Evolutionary conservation across 1,284 basidiomycete species (phyloP).

Genomic region (Ganoderma boninense): DNA sequence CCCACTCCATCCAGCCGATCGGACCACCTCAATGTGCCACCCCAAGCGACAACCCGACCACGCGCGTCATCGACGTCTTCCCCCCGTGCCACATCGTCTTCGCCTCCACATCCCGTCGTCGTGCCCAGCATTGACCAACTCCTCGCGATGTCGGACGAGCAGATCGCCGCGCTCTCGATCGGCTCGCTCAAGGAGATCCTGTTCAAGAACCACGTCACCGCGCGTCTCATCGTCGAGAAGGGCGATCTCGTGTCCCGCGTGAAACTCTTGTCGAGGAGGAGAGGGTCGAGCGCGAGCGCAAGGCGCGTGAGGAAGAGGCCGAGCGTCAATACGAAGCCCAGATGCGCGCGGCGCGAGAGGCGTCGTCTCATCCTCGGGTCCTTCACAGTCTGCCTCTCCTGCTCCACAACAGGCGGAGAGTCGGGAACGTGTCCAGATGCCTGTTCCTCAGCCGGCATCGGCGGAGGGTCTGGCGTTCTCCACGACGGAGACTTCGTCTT

Average conservation of each 20-base stretch:
- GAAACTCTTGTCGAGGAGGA: conserved; percentile 72
- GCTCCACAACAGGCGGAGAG: not conserved
- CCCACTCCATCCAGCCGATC: conserved; percentile 18
- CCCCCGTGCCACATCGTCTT: conserved; percentile 32
- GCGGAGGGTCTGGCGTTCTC: conserved; percentile 3
- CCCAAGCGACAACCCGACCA: conserved; percentile 41
- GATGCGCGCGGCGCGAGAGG: conserved; percentile 46
- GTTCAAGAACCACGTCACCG: conserved; percentile 75
- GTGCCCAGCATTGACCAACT: conserved; percentile 70
- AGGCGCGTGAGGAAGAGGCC: conserved; percentile 52
- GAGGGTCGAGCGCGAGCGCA: conserved; percentile 58
- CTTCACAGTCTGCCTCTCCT: not conserved
- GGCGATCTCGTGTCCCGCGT: conserved; percentile 79
- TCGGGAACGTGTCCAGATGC: conserved; percentile 6
- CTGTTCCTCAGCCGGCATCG: conserved; percentile 3
- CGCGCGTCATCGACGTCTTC: conserved; percentile 46
- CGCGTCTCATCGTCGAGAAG: conserved; percentile 73
- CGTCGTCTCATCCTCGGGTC: conserved; percentile 19
- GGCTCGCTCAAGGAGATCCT: conserved; percentile 78
- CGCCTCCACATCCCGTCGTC: conserved; percentile 37
- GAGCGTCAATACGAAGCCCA: conserved; percentile 51
- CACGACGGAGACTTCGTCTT: conserved; percentile 17
- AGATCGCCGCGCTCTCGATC: conserved; percentile 68
- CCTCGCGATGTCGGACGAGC: conserved; percentile 63
- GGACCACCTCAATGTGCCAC: conserved; percentile 37